These are phyloP conservation scores for Stylonectria norvegica DNA, from an alignment of 2,329 filamentous ascomycete genomes.

Conservation along the genomic window DNA sequence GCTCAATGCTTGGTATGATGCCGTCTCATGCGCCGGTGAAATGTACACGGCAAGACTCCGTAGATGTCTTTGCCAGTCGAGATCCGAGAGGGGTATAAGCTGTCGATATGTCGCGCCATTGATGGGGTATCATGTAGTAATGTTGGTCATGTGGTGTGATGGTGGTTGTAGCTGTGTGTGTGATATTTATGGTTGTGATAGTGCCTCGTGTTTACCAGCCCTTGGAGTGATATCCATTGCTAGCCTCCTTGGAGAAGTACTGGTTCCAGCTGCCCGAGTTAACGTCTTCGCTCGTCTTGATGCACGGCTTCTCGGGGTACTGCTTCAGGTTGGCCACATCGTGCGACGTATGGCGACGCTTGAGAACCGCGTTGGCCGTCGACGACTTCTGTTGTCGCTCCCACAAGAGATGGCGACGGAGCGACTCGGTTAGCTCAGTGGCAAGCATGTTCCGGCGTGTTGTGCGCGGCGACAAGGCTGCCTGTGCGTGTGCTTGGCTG, in stretches of 20 bases:
- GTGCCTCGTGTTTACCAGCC: constrained; percentile 41
- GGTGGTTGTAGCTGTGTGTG: too few relatives aligned
- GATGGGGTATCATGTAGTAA: constrained; percentile 8
- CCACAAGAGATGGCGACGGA: constrained; percentile 88
- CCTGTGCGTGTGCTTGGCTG: constrained; percentile 61
- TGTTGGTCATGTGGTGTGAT: too few relatives aligned
- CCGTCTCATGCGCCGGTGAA: constrained; percentile 27
- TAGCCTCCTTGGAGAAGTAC: constrained; percentile 77
- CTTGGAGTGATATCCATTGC: constrained; percentile 44
- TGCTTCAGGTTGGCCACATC: constrained; percentile 86
- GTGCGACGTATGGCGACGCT: constrained; percentile 85
- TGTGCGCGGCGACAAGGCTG: constrained; percentile 83
- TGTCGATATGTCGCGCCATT: constrained; percentile 12
- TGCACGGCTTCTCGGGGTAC: constrained; percentile 65
- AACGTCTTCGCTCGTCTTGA: constrained; percentile 57
- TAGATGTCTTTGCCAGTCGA: constrained; percentile 13
- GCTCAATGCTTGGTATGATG: constrained; percentile 28
- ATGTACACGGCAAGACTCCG: constrained; percentile 25
- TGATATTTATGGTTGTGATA: too few relatives aligned
- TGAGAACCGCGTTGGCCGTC: constrained; percentile 82
- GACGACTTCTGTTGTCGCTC: constrained; percentile 93
- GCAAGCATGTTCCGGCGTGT: constrained; percentile 94
- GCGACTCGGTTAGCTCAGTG: constrained; percentile 88
- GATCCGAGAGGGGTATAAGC: constrained; percentile 19
- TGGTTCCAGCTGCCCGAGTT: constrained; percentile 79